Percentiles rank a stretch among this genome's conserved stretches.
These are phyloP conservation scores for Barnettozyma siamensis DNA, from an alignment of 805 yeast species.

Conservation along the genomic window DNA sequence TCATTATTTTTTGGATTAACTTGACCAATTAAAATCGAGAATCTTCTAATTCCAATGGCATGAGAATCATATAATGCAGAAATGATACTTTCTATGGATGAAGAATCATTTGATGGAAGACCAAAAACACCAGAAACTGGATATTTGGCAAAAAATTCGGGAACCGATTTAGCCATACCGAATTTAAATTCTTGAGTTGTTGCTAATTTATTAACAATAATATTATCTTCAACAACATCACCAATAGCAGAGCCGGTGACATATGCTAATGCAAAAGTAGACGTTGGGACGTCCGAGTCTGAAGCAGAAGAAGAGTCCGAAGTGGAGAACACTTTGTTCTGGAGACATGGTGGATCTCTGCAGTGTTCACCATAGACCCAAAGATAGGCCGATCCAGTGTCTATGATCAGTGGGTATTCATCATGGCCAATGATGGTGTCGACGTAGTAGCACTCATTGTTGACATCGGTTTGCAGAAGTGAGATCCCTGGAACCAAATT, in stretches of 20 bases:
- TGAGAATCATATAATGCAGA: constrained; percentile 32
- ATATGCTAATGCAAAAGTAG: constrained; percentile 44
- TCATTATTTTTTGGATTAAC: constrained; percentile 20
- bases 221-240: constrained; percentile 32
- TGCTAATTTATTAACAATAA: constrained; percentile 28
- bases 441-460: constrained; percentile 33
- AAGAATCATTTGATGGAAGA: constrained; percentile 40
- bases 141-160: constrained; percentile 45
- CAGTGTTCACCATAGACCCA: constrained; percentile 59
- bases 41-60: constrained; percentile 31
- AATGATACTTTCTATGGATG: constrained; percentile 35
- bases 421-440: constrained; percentile 35
- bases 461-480: constrained; percentile 21
- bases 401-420: constrained; percentile 49
- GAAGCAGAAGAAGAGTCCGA: constrained; percentile 13
- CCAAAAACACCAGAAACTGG: constrained; percentile 58
- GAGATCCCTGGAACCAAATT: constrained; percentile 27
- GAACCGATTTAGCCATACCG: constrained; percentile 50
- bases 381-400: constrained; percentile 59
- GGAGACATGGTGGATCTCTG: constrained; percentile 37
- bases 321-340: constrained; percentile 27
- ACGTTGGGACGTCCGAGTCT: constrained; percentile 14
- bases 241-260: constrained; percentile 53
- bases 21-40: constrained; percentile 41
- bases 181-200: constrained; percentile 37